These are phyloP conservation scores for Aspergillus thermomutatus DNA, from an alignment of 2,329 filamentous ascomycete genomes.

Conservation along the genomic window DNA sequence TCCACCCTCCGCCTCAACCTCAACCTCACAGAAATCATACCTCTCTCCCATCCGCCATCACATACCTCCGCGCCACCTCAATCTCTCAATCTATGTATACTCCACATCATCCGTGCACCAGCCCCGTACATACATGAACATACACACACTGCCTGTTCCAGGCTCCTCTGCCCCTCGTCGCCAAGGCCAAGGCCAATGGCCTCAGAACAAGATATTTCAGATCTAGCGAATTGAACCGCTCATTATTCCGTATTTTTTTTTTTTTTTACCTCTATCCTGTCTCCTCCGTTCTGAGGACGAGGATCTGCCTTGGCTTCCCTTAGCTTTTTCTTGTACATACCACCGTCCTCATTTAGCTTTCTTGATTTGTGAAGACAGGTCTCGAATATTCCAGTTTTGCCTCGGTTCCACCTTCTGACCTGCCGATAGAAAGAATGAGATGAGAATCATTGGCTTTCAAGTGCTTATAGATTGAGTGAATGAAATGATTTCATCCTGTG, in stretches of 20 bases:
- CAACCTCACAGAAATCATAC: not conserved
- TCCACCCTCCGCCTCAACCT: constrained; percentile 5
- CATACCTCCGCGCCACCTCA: not conserved
- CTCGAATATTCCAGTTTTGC: not conserved
- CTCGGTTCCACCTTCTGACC: not conserved
- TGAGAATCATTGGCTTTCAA: not conserved
- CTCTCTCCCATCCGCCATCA: not conserved
- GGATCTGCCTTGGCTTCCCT: not conserved
- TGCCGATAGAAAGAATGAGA: not conserved
- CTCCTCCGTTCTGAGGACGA: not conserved
- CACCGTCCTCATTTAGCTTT: not conserved
- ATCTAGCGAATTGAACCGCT: not conserved
- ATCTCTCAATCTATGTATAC: not conserved
- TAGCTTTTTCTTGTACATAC: not conserved
- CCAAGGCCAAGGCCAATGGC: not conserved
- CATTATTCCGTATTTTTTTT: not conserved
- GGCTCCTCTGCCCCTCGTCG: not conserved
- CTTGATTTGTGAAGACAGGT: not conserved
- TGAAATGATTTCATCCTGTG: not conserved
- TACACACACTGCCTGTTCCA: not conserved
- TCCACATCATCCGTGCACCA: not conserved
- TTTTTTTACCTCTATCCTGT: not conserved
- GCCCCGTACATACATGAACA: not conserved
- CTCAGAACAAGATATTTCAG: not conserved
- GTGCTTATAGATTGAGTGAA: not conserved